Base-by-base conservation (phyloP, 2,329 filamentous ascomycete genomes). In the Fusarium palustre region DNA sequence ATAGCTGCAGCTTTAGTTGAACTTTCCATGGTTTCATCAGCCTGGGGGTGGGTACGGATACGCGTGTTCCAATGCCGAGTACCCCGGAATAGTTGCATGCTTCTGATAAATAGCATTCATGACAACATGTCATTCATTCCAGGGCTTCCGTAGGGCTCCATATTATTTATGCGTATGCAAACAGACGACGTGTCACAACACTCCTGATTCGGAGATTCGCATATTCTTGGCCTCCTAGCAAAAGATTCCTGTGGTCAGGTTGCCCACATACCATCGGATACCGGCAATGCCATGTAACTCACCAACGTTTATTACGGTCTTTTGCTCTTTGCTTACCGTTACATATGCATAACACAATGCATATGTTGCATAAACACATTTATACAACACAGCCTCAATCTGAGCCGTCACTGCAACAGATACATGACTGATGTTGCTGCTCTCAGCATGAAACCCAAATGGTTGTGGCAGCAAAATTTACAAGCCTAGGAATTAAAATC, bases 161-260 rank as follows among this genome's bases (percentile, higher is more conserved):
- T 64, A 49, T 41, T n/a, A 20, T 20, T 39, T 15, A 25, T 16
- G 24, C 24, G 39, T 24, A 42, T 24, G 22, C 16, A 49, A 59
- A 30, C 13, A 20, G 49, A 63, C 54, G 45, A 49, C 38, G 59
- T 58, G 50, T 47, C 28, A 64, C 34, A 30, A 47, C 46, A 33
- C 50, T 64, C 62, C 62, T 69, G 56, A 58, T 59, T 45, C 66
- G 62, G 20, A 25, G 31, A 60, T 65, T 25, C 36, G 25, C 50
- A 59, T 55, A 52, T 28, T 28, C 47, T 66, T 62, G 46, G 41
- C 41, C 31, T 16, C 10, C 34, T 11, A 30, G 25, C 41, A 18
- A 50, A 39, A 41, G 33, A 52, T 52, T 41, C 24, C 33, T 50
- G 30, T 52, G n/a, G n/a, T 41, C 13, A 28, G 15, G 18, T 33